Conservation (phyloP, 176 grass and related monocot genomes). For the Carex scoparia region DNA sequence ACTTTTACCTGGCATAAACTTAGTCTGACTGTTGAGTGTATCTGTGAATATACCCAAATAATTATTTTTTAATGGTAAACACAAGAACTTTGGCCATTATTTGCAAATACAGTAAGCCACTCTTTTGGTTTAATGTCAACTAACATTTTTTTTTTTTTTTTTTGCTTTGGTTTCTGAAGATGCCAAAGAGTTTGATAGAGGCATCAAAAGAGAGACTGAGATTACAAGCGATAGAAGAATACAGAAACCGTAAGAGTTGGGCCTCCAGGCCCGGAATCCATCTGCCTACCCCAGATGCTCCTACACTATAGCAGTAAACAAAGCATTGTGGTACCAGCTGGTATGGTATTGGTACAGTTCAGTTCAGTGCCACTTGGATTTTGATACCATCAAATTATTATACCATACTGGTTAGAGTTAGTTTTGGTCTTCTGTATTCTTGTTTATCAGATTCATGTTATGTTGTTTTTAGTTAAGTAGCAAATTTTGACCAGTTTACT, state of each 20-base stretch:
- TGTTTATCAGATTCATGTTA: background rate
- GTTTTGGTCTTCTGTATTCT: background rate
- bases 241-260: constrained; percentile 84
- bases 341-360: background rate
- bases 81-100: background rate
- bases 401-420: background rate
- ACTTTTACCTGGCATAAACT: background rate
- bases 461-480: constrained; percentile 7
- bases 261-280: constrained; percentile 71
- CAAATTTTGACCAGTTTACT: constrained; percentile 7
- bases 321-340: background rate
- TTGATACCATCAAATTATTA: background rate
- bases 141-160: background rate
- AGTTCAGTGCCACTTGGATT: background rate
- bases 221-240: constrained; percentile 69
- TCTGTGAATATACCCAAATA: background rate
- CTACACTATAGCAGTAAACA: constrained; percentile 13
- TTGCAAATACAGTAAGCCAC: background rate
- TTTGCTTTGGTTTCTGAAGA: constrained; percentile 22
- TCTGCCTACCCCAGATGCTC: constrained; percentile 46
- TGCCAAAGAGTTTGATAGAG: constrained; percentile 41
- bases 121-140: background rate
- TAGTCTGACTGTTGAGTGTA: background rate
- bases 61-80: background rate
- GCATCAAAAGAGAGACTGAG: constrained; percentile 65